These are phyloP conservation scores for Tetrahymena borealis DNA, from an alignment of 73 alveolate species.

Conservation along the genomic window DNA sequence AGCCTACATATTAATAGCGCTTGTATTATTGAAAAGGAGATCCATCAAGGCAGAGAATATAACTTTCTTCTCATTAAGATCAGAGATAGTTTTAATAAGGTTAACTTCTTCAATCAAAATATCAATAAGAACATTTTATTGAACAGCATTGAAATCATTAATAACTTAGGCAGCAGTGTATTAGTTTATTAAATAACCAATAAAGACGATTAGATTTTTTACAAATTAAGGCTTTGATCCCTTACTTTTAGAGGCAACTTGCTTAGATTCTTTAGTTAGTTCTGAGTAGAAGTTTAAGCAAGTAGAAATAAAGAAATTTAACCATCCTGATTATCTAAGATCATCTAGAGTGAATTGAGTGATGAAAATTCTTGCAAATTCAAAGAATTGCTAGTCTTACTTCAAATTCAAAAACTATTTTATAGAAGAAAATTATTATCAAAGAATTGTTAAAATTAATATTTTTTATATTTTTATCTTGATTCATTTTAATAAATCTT, in stretches of 20 bases:
- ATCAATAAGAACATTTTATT: not conserved
- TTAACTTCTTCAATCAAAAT: not conserved
- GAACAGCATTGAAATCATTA: not conserved
- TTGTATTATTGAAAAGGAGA: not conserved
- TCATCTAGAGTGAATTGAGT: not conserved
- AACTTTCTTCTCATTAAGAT: not conserved
- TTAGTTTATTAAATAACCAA: not conserved
- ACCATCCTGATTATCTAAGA: not conserved
- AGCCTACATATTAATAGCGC: not conserved
- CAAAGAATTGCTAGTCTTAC: not conserved
- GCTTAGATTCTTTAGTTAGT: not conserved
- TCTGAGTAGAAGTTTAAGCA: not conserved
- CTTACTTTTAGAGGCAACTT: not conserved
- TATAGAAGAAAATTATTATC: not conserved
- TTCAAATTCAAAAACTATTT: not conserved
- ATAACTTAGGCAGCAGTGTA: not conserved
- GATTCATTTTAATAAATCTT: no score
- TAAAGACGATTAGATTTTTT: not conserved
- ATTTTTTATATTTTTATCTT: no score
- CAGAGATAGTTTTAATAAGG: not conserved
- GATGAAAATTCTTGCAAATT: not conserved
- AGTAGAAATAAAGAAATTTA: not conserved
- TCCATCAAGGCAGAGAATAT: not conserved
- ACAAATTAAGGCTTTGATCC: not conserved
- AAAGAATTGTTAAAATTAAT: not conserved